Evolutionary conservation across 345 rosid genomes (phyloP).

Genomic region (Balakata baccata): DNA sequence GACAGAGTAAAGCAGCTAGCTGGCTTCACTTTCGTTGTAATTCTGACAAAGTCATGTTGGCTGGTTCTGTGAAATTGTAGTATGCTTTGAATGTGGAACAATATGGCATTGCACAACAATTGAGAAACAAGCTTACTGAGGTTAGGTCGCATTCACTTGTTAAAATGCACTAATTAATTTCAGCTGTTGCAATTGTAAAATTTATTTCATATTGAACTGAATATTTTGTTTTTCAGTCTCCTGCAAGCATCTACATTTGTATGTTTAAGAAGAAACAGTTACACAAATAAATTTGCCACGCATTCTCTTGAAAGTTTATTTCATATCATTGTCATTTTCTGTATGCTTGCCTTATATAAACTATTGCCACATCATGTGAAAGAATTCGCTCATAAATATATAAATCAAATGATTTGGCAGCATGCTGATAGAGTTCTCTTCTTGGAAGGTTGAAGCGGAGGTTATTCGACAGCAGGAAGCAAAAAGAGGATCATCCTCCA

Average conservation of each 20-base stretch:
- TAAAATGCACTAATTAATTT: background rate
- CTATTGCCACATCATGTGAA: slow-evolving; percentile 8
- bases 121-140: slow-evolving; percentile 85
- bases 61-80: slow-evolving; percentile 43
- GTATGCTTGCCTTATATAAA: background rate
- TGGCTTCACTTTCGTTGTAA: background rate
- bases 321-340: background rate
- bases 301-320: background rate
- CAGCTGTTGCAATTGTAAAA: background rate
- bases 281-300: background rate
- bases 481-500: slow-evolving; percentile 75
- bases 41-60: slow-evolving; percentile 13
- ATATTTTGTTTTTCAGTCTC: background rate
- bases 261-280: background rate
- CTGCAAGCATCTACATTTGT: background rate
- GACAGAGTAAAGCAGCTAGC: background rate
- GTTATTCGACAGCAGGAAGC: slow-evolving; percentile 57
- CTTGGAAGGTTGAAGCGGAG: slow-evolving; percentile 79
- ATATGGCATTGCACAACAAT: slow-evolving; percentile 76
- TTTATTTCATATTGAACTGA: background rate
- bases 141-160: slow-evolving; percentile 32
- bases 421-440: slow-evolving; percentile 21
- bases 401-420: background rate
- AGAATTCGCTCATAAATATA: slow-evolving; percentile 9
- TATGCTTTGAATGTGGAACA: slow-evolving; percentile 82